Evolutionary conservation across 2,329 filamentous ascomycete genomes (phyloP).

Genomic region (Fusarium chuoi): DNA sequence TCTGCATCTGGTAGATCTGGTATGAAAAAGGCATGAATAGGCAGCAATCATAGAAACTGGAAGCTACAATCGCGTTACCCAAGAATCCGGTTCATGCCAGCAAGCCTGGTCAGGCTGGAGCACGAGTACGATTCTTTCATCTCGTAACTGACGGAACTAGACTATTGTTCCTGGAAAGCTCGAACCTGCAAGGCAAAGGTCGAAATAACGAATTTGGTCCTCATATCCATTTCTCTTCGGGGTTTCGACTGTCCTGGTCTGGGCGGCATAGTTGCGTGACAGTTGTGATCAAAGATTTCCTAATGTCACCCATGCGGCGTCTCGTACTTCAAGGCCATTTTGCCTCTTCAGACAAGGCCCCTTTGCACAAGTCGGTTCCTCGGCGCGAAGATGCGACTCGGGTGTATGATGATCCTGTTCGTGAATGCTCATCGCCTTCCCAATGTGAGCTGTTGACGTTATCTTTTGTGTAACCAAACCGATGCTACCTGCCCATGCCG

Average conservation of each 20-base stretch:
- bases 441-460: background rate
- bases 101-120: constrained; percentile 2
- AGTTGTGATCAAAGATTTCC: background rate
- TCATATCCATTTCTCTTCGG: background rate
- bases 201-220: background rate
- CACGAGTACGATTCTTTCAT: constrained; percentile 1
- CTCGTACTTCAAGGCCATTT: background rate
- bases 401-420: constrained; percentile 2
- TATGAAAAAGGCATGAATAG: constrained; percentile 6
- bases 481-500: background rate
- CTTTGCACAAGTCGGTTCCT: background rate
- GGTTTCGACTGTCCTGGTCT: background rate
- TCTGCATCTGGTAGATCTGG: constrained; percentile 12
- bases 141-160: background rate
- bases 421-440: background rate
- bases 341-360: background rate
- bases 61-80: background rate
- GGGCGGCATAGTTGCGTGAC: background rate
- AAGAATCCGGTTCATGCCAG: constrained; percentile 6
- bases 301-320: background rate
- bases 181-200: background rate
- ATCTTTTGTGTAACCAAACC: constrained; percentile 5
- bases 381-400: constrained; percentile 11
- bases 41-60: constrained; percentile 1
- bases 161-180: background rate